Percentiles rank a stretch among this genome's conserved stretches.
Conservation (phyloP, 1,284 basidiomycete species). For the Trichosporon asahii region DNA sequence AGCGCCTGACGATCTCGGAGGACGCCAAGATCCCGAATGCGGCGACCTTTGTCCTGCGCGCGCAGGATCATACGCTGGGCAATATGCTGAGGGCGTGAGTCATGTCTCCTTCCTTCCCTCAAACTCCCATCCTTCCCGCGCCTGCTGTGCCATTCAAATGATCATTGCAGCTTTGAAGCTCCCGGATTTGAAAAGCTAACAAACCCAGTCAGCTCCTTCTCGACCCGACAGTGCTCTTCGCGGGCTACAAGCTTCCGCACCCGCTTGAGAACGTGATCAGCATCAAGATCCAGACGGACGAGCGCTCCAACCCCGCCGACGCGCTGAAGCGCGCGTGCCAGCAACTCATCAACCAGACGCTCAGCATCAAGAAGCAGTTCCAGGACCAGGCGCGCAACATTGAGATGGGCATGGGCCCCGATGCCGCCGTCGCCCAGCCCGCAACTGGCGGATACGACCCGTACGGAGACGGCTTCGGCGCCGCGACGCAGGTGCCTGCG, state of each 20-base stretch:
- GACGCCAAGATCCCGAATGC: constrained; percentile 98
- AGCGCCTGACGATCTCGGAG: constrained; percentile 83
- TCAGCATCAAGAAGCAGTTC: constrained; percentile 54
- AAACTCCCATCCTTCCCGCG: too few species aligned
- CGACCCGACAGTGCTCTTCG: constrained; percentile 83
- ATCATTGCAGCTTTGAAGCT: neutral
- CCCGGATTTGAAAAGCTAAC: neutral
- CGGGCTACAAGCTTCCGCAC: constrained; percentile 96
- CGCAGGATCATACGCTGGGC: constrained; percentile 95
- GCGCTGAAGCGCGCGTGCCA: constrained; percentile 80
- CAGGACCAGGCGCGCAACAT: constrained; percentile 54
- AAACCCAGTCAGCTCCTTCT: constrained; percentile 72
- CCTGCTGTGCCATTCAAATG: neutral
- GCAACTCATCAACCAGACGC: constrained; percentile 73
- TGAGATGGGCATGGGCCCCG: constrained; percentile 51
- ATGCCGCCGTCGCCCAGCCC: constrained; percentile 25
- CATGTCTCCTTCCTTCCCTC: neutral
- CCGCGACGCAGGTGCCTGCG: constrained; percentile 20
- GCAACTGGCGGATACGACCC: constrained; percentile 38
- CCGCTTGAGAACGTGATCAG: constrained; percentile 91
- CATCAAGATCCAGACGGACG: constrained; percentile 94
- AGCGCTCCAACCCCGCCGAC: constrained; percentile 73
- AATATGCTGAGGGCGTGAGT: constrained; percentile 93
- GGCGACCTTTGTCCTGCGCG: constrained; percentile 86
- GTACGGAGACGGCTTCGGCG: constrained; percentile 43